Evolutionary conservation across 352 stramenopile genomes (phyloP).

Genomic region (Phytophthora vignae): DNA sequence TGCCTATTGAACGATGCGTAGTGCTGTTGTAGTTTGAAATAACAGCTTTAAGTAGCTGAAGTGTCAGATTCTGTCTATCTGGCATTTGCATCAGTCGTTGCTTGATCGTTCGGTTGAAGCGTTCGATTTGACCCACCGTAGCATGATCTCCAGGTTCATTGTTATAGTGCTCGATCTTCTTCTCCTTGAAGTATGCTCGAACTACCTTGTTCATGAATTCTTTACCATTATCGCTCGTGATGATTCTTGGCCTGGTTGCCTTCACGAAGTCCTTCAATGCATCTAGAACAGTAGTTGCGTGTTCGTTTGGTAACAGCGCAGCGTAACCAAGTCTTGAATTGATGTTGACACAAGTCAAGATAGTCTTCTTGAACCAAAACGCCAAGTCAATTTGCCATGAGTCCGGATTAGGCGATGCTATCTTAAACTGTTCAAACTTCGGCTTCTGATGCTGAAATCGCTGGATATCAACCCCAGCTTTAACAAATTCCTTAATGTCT

Average conservation of each 20-base stretch:
- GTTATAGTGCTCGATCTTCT: constrained; percentile 30
- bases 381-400: constrained; percentile 30
- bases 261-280: constrained; percentile 20
- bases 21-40: constrained; percentile 30
- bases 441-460: constrained; percentile 22
- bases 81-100: constrained; percentile 25
- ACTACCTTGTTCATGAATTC: constrained; percentile 24
- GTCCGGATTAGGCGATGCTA: constrained; percentile 25
- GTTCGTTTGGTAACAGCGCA: constrained; percentile 14
- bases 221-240: constrained; percentile 31
- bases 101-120: constrained; percentile 36
- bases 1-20: constrained; percentile 13
- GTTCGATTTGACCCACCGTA: constrained; percentile 35
- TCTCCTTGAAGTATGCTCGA: constrained; percentile 16
- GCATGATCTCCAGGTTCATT: constrained; percentile 31
- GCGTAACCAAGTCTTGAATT: constrained; percentile 36
- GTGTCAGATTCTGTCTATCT: not conserved
- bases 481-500: constrained; percentile 19
- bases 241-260: constrained; percentile 6
- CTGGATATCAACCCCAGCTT: constrained; percentile 19
- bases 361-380: constrained; percentile 14
- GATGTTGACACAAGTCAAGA: constrained; percentile 32
- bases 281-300: constrained; percentile 12
- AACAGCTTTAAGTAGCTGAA: constrained; percentile 11
- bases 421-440: constrained; percentile 14